phyloP scores from a whole-genome alignment of 2,329 filamentous ascomycete species.

The Juglanconis oblonga region DNA sequence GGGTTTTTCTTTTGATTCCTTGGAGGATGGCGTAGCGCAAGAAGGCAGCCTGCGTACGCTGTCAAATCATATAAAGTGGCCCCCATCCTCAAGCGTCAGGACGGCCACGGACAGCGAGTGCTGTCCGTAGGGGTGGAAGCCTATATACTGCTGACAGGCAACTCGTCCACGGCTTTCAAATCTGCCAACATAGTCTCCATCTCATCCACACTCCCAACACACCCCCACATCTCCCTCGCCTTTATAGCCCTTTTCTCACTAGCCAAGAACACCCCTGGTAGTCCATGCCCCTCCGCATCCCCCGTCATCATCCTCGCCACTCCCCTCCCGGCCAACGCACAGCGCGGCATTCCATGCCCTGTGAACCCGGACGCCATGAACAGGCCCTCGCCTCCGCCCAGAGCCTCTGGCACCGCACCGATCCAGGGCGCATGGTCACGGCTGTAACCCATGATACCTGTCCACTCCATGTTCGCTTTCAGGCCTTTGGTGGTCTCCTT shows the following conservation, averaged over 20 bases:
- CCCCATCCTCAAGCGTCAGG: no score
- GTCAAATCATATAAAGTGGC: no score
- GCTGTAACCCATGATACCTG: constrained; percentile 76
- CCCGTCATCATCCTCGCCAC: constrained; percentile 57
- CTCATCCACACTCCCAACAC: constrained; percentile 17
- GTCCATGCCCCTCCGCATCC: constrained; percentile 35
- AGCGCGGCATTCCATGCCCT: constrained; percentile 75
- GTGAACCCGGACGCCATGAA: constrained; percentile 67
- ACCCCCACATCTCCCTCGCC: constrained; percentile 20
- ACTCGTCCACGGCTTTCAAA: neutral
- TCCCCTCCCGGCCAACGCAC: constrained; percentile 63
- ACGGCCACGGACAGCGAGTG: no score
- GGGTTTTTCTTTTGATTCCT: no score
- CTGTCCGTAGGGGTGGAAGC: neutral
- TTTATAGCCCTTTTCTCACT: constrained; percentile 29
- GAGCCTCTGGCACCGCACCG: constrained; percentile 55
- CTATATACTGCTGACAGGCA: neutral
- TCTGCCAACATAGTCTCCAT: constrained; percentile 16
- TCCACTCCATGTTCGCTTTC: constrained; percentile 64
- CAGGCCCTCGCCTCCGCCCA: constrained; percentile 53
- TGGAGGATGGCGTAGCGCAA: no score
- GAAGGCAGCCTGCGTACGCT: no score
- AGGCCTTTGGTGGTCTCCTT: constrained; percentile 33
- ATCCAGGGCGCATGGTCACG: constrained; percentile 69
- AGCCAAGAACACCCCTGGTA: constrained; percentile 42